These are phyloP conservation scores for Sporothrix globosa DNA, from an alignment of 2,329 filamentous ascomycete genomes.

Conservation along the genomic window DNA sequence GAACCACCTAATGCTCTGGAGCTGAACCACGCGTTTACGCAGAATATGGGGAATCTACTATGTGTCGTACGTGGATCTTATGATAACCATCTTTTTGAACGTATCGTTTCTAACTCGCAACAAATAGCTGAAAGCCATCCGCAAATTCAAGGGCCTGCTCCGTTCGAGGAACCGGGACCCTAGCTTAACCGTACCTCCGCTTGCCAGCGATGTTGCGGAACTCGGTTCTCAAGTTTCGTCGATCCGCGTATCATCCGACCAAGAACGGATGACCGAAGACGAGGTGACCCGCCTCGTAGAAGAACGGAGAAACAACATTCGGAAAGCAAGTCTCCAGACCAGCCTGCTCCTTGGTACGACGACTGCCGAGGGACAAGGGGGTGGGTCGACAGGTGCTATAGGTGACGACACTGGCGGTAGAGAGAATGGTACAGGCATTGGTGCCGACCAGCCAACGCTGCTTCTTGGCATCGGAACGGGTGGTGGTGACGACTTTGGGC, in stretches of 20 bases:
- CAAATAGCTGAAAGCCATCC: slow-evolving; percentile 80
- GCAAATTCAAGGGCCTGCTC: slow-evolving; percentile 80
- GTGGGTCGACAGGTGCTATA: too few relatives aligned
- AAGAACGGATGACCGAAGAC: slow-evolving; percentile 38
- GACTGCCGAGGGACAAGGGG: neutral
- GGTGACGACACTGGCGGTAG: slow-evolving; percentile 42
- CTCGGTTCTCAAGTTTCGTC: slow-evolving; percentile 19
- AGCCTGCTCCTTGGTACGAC: slow-evolving; percentile 27
- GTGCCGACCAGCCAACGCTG: slow-evolving; percentile 62
- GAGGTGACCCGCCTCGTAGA: slow-evolving; percentile 56
- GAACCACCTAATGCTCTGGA: slow-evolving; percentile 88
- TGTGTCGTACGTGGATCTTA: slow-evolving; percentile 64
- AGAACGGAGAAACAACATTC: slow-evolving; percentile 51
- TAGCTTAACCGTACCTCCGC: neutral
- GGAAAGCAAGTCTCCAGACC: slow-evolving; percentile 40
- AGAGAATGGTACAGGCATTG: slow-evolving; percentile 66
- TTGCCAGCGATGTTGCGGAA: neutral
- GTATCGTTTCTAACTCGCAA: neutral
- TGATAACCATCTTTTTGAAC: neutral
- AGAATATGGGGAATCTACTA: slow-evolving; percentile 82
- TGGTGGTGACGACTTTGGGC: slow-evolving; percentile 51
- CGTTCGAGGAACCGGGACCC: slow-evolving; percentile 42
- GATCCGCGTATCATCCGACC: neutral
- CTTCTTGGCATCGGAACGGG: slow-evolving; percentile 79
- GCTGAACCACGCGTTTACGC: slow-evolving; percentile 86